A percentile compares a stretch with the other conserved stretches of the same genome.
Conservation (phyloP, 768 basidiomycete species). For the Auricularia sp. region DNA sequence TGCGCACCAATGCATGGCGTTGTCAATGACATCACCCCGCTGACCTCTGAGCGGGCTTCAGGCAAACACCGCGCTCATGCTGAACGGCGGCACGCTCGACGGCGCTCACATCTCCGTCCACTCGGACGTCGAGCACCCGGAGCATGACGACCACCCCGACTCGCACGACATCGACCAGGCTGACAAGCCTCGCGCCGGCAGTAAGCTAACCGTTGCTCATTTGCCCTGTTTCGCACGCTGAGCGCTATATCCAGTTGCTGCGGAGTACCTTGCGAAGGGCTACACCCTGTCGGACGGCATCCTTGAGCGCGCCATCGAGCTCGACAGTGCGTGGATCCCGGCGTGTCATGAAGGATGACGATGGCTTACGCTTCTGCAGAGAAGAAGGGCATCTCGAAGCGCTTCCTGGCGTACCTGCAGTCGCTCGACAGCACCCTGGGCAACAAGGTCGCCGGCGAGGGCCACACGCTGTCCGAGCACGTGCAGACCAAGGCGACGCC, state of each 20-base stretch:
- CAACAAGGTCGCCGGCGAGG: conserved; percentile 59
- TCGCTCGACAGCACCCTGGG: conserved; percentile 63
- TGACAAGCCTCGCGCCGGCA: conserved; percentile 85
- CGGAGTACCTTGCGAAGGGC: conserved; percentile 88
- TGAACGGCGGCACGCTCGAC: conserved; percentile 70
- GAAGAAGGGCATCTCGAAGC: conserved; percentile 79
- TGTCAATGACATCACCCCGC: not conserved
- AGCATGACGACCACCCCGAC: conserved; percentile 26
- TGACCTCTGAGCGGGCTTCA: not conserved
- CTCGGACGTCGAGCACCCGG: conserved; percentile 49
- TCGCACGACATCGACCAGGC: conserved; percentile 52
- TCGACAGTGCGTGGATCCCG: conserved; percentile 31
- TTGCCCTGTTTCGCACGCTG: not conserved
- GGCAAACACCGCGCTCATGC: conserved; percentile 17
- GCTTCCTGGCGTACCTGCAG: conserved; percentile 73
- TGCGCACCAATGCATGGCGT: conserved; percentile 15
- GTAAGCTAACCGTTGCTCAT: conserved; percentile 28
- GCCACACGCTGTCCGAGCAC: conserved; percentile 60
- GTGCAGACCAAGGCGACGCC: conserved; percentile 42
- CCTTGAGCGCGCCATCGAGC: conserved; percentile 67
- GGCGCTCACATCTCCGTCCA: conserved; percentile 59
- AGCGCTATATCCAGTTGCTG: conserved; percentile 47
- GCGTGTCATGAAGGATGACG: too few species aligned
- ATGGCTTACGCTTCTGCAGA: conserved; percentile 5
- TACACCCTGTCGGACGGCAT: conserved; percentile 73